These are phyloP conservation scores for Echeveria elegans DNA, from an alignment of 164 flowering plant species.

Conservation along the genomic window DNA sequence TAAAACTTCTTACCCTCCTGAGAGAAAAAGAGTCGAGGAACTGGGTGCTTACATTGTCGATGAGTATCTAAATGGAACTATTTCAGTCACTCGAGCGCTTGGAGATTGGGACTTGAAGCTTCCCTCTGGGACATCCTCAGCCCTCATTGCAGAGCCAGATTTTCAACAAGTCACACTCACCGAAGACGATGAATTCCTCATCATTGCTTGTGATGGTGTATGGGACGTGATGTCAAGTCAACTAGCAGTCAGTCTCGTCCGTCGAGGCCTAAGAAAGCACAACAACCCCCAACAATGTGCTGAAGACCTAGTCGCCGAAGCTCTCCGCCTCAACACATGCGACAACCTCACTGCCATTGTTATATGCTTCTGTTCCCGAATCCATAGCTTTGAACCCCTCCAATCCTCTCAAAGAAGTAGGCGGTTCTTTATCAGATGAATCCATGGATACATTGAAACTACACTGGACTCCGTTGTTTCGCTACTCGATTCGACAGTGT, in stretches of 20 bases:
- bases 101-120: too few species aligned
- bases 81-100: too few species aligned
- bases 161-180: conserved; percentile 24
- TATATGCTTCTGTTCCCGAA: conserved; percentile 21
- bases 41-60: too few species aligned
- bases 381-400: too few species aligned
- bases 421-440: too few species aligned
- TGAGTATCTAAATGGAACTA: too few species aligned
- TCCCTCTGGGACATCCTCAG: conserved; percentile 12
- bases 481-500: too few species aligned
- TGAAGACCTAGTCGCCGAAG: conserved; percentile 38
- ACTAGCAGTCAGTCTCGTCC: conserved; percentile 38
- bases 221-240: conserved; percentile 62
- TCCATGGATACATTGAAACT: too few species aligned
- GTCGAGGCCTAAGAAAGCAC: conserved; percentile 35
- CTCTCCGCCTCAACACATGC: conserved; percentile 32
- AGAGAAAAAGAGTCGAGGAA: too few species aligned
- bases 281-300: conserved; percentile 44
- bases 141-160: conserved; percentile 53
- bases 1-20: too few species aligned
- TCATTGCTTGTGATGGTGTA: conserved; percentile 51
- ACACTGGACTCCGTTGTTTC: too few species aligned
- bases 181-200: conserved; percentile 51
- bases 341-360: conserved; percentile 49
- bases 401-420: too few species aligned